A percentile compares a stretch with the other conserved stretches of the same genome.
These are phyloP conservation scores for Sordariomycetes sp. DNA, from an alignment of 2,329 filamentous ascomycete genomes.

Conservation along the genomic window DNA sequence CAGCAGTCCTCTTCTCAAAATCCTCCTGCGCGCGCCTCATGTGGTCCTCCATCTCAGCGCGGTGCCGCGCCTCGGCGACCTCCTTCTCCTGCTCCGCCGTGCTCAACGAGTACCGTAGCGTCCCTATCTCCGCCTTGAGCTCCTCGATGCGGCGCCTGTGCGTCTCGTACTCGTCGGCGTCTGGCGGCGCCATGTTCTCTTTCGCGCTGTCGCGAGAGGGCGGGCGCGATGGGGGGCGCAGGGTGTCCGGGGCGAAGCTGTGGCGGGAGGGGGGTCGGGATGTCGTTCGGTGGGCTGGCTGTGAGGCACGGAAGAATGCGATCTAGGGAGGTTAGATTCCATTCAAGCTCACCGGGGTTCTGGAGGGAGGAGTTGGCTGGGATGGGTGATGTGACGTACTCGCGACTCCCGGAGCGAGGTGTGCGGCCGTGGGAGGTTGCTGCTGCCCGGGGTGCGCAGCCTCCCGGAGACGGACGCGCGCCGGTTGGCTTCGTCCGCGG, in stretches of 20 bases:
- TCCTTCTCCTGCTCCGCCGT: constrained; percentile 82
- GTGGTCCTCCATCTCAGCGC: constrained; percentile 71
- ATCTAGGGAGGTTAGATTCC: constrained; percentile 12
- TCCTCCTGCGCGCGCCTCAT: constrained; percentile 76
- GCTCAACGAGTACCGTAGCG: constrained; percentile 75
- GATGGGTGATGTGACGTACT: constrained; percentile 16
- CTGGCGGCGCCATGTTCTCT: constrained; percentile 44
- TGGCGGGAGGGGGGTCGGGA: constrained; percentile 25
- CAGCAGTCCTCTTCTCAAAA: constrained; percentile 51
- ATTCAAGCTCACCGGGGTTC: not conserved
- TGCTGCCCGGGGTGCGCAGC: constrained; percentile 17
- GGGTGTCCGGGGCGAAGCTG: constrained; percentile 21
- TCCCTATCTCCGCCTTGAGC: constrained; percentile 79
- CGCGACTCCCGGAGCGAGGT: constrained; percentile 21
- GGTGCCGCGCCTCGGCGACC: constrained; percentile 62
- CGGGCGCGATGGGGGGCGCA: constrained; percentile 32
- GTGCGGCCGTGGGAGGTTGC: constrained; percentile 18
- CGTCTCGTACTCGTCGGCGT: constrained; percentile 44
- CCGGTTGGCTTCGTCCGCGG: constrained; percentile 14
- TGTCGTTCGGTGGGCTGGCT: constrained; percentile 33
- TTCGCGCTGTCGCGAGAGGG: constrained; percentile 45
- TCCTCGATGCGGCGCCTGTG: constrained; percentile 54
- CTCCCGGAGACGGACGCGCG: constrained; percentile 16
- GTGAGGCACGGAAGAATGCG: constrained; percentile 35
- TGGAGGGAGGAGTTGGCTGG: constrained; percentile 5